phyloP scores from a whole-genome alignment of 1,139 yeast species.

The Candida sp. region DNA sequence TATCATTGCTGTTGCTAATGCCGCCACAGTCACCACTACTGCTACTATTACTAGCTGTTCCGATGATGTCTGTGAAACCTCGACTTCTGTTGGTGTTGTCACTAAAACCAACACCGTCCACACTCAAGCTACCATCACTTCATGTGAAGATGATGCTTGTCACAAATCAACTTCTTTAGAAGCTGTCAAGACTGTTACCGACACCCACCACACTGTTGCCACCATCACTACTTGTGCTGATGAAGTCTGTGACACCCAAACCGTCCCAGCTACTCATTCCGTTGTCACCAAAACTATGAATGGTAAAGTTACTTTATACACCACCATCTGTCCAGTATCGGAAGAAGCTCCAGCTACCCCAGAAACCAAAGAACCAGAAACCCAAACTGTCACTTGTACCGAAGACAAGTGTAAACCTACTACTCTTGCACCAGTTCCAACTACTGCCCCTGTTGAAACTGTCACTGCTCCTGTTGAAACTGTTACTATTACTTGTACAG shows the following conservation, averaged over 20 bases:
- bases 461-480: constrained; percentile 10
- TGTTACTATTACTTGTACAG: constrained; percentile 10
- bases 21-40: constrained; percentile 13
- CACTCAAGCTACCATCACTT: constrained; percentile 39
- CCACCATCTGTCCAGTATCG: constrained; percentile 47
- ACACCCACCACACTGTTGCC: constrained; percentile 29
- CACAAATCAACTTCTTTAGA: neutral
- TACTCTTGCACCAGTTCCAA: neutral
- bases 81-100: neutral
- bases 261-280: constrained; percentile 19
- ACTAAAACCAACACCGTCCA: constrained; percentile 23
- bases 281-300: constrained; percentile 39
- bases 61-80: neutral
- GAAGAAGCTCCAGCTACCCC: constrained; percentile 11
- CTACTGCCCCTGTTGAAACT: constrained; percentile 35
- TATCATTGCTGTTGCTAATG: constrained; percentile 16
- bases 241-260: constrained; percentile 27
- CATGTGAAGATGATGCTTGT: constrained; percentile 37
- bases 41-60: constrained; percentile 5
- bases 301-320: constrained; percentile 42
- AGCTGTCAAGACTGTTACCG: constrained; percentile 25
- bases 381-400: neutral
- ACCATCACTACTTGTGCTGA: constrained; percentile 43
- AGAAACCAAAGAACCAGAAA: constrained; percentile 1
- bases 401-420: neutral